Base-by-base conservation (phyloP, 305 asterid genomes). In the Fraxinus ornus region DNA sequence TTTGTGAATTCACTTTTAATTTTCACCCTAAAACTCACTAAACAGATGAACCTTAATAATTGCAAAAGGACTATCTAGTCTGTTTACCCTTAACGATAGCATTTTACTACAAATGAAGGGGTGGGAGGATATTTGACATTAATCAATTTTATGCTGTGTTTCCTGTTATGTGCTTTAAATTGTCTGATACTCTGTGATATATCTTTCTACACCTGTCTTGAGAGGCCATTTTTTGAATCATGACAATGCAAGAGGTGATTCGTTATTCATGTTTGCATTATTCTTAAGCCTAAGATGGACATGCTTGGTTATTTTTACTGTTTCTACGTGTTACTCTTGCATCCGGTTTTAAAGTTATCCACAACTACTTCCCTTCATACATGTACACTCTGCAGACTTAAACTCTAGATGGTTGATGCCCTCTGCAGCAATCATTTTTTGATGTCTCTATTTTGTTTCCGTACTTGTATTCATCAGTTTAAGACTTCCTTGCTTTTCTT, bases 391-490 rank as follows among this genome's bases (percentile, higher is more conserved):
- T 71, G 64, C 75, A 4, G 74, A 39, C 75, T 73, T 44, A 55
- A 66, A 47, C 28, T 36, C 82, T 15, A 64, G 8, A 22, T 0
- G 66, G 60, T 24, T 57, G 52, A 77, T 81, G 28, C 78, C 52
- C 64, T 60, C 70, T 76, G 55, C 80, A 60, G 79, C 41, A 81
- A 74, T 78, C 19, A 55, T 80, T 24, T 81, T 66, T 39, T 35
- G 39, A 35, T 5, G 39, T 35, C 39, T 35, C 39, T 35, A 5
- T 35, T 5, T 35, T 35, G 8, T 5, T 35, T 35, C 39, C 39
- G 5, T 35, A 35, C 5, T 79, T 62, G 75, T 80, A 35, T 44
- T 60, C 17, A 82, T 22, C 60, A 66, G 55, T 17, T 15, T 77
- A 57, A 57, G 28, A 57, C 26, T 57, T 19, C 28, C 62, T 55